These are phyloP conservation scores for Chaetomium fimeti DNA, from an alignment of 495 filamentous ascomycete genomes.

Conservation along the genomic window DNA sequence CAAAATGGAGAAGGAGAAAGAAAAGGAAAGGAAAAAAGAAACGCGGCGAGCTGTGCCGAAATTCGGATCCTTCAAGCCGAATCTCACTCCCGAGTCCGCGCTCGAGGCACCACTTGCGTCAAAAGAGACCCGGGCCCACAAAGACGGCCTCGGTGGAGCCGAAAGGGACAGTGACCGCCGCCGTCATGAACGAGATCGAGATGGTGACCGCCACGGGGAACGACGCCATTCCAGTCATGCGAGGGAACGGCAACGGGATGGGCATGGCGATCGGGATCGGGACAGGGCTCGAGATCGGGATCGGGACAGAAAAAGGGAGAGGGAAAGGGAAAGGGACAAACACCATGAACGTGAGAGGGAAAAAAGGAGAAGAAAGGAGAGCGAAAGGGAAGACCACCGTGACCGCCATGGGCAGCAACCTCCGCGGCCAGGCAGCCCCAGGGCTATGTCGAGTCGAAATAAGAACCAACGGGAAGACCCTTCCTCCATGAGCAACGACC, in stretches of 20 bases:
- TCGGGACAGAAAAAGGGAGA: background rate
- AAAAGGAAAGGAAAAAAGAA: background rate
- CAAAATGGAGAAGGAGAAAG: slow-evolving; percentile 29
- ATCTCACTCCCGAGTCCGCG: slow-evolving; percentile 25
- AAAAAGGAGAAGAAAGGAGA: background rate
- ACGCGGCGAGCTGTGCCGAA: slow-evolving; percentile 52
- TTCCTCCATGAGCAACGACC: slow-evolving; percentile 9
- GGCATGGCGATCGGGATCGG: slow-evolving; percentile 18
- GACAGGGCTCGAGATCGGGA: slow-evolving; percentile 18
- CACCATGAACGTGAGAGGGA: slow-evolving; percentile 9
- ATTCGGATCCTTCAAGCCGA: slow-evolving; percentile 67
- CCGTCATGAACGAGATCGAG: background rate
- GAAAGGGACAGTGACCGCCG: slow-evolving; percentile 3
- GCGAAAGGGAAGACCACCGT: slow-evolving; percentile 5
- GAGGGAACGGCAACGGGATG: slow-evolving; percentile 2
- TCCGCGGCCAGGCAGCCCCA: background rate
- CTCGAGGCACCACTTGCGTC: background rate
- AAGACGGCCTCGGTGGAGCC: background rate
- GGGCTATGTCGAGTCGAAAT: background rate
- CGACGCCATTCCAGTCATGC: background rate
- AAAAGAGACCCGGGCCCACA: slow-evolving; percentile 11
- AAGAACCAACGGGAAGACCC: background rate
- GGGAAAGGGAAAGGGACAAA: background rate
- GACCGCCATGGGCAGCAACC: background rate
- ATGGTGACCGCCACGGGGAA: background rate